Percentiles rank a stretch among this genome's conserved stretches.
Conservation (phyloP, 495 filamentous ascomycete genomes). For the Pseudevernia furfuracea region DNA sequence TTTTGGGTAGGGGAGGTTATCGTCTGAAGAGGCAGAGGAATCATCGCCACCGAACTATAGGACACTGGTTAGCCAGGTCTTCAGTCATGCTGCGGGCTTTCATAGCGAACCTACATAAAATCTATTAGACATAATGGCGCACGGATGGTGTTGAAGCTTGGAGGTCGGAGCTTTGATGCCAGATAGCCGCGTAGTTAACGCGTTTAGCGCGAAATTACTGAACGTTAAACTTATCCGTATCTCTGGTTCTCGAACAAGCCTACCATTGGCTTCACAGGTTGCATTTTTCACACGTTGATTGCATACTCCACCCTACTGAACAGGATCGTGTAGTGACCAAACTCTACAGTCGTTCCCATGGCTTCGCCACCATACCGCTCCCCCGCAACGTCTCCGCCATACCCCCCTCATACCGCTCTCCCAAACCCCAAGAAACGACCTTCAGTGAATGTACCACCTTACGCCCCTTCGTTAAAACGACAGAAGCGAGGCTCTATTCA, state of each 20-base stretch:
- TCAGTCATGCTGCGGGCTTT: too few species aligned
- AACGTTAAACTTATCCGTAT: too few species aligned
- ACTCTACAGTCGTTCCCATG: constrained; percentile 36
- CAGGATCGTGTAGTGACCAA: background rate
- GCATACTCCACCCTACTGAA: background rate
- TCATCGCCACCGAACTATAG: constrained; percentile 46
- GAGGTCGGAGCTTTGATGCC: background rate
- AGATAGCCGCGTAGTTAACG: too few species aligned
- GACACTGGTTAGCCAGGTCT: background rate
- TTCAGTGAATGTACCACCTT: constrained; percentile 40
- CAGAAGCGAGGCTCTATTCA: constrained; percentile 51
- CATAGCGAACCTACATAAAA: constrained; percentile 23
- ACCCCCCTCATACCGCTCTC: constrained; percentile 40
- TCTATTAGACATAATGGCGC: constrained; percentile 20
- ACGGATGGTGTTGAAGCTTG: background rate
- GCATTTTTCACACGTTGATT: background rate
- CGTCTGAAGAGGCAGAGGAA: constrained; percentile 51
- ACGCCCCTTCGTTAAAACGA: constrained; percentile 46
- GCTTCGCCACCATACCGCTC: constrained; percentile 51
- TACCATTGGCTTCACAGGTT: background rate
- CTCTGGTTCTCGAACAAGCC: background rate
- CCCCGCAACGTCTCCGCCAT: constrained; percentile 46
- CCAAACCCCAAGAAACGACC: constrained; percentile 53
- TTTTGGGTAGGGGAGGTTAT: constrained; percentile 73
- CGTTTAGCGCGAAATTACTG: background rate